Evolutionary conservation across 495 filamentous ascomycete genomes (phyloP), one percentile per base, ranked within the genome.

Genomic region (Aspergillus diversus): DNA sequence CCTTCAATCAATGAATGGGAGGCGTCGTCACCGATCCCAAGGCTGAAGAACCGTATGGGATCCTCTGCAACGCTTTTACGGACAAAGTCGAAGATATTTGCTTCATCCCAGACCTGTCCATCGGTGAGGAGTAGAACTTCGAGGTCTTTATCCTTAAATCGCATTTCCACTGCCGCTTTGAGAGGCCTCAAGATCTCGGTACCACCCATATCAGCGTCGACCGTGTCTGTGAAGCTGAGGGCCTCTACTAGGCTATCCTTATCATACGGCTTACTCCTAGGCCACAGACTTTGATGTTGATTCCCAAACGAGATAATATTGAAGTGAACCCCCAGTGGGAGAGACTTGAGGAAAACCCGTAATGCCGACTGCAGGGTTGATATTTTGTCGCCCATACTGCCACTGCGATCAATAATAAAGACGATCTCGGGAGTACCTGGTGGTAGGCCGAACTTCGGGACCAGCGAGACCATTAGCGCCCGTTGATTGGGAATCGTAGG

Each of bases 261-360:
- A 31, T 78, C 80, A 66, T 91, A 92, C 0, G 71, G 69, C 60
- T 78, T 73, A 46, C 86, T 89, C 8, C 76, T 80, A 0, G 71
- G 49, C 83, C 89, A 93, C 12, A 93, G 75, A 59, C 89, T 86
- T 0, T 72, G 68, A 63, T 83, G 65, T 0, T 16, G 13, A 21
- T 57, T 74, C 9, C 89, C 89, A 63, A 92, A 92, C 1, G 86
- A 89, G 72, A 85, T 88, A 60, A 92, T 90, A 71, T 92, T 91
- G 77, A 92, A 92, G 67, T 83, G 85, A 55, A 86, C 75, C 0
- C 88, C 88, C 1, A 86, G 63, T 2, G 89, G 89, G 15, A 92
- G 72, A 0, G 86, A 89, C 64, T 90, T 90, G 35, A 92, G 76
- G 64, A 92, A 89, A n/a, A 91, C 72, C 3, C 77, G 78, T 32